phyloP scores from a whole-genome alignment of 2,329 filamentous ascomycete species.

The Colletotrichum sp. region DNA sequence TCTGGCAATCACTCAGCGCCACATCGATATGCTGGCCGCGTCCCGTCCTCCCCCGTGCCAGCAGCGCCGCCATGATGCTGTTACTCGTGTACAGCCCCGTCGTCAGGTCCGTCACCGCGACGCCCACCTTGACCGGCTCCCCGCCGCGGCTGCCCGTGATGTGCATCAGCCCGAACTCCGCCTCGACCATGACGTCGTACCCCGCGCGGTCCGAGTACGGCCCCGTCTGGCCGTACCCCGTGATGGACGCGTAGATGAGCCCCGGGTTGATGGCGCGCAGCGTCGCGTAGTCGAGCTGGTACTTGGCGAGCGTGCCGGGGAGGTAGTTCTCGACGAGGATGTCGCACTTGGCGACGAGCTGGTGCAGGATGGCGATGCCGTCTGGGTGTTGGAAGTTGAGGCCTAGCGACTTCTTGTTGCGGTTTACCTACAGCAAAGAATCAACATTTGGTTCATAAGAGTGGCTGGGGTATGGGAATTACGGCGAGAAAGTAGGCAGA shows the following conservation, averaged over 20 bases:
- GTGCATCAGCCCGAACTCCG: constrained; percentile 98
- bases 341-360: constrained; percentile 83
- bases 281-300: constrained; percentile 86
- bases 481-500: constrained; percentile 94
- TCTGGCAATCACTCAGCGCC: constrained; percentile 90
- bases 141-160: constrained; percentile 91
- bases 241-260: constrained; percentile 95
- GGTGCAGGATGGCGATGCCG: constrained; percentile 87
- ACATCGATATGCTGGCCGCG: constrained; percentile 93
- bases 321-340: constrained; percentile 97
- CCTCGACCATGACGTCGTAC: constrained; percentile 99
- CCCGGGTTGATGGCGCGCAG: constrained; percentile 81
- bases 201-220: constrained; percentile 87
- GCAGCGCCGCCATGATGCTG: constrained; percentile 89
- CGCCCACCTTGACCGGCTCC: constrained; percentile 94
- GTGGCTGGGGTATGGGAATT: constrained; percentile 29
- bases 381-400: constrained; percentile 87
- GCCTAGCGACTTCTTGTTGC: constrained; percentile 94
- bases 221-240: constrained; percentile 94
- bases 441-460: background rate
- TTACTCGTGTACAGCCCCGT: constrained; percentile 96
- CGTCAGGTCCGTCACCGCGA: constrained; percentile 94
- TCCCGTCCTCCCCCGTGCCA: constrained; percentile 76
- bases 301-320: constrained; percentile 87
- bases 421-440: constrained; percentile 74